Conservation (phyloP, 352 stramenopile species). For the Globisporangium radiosum region DNA sequence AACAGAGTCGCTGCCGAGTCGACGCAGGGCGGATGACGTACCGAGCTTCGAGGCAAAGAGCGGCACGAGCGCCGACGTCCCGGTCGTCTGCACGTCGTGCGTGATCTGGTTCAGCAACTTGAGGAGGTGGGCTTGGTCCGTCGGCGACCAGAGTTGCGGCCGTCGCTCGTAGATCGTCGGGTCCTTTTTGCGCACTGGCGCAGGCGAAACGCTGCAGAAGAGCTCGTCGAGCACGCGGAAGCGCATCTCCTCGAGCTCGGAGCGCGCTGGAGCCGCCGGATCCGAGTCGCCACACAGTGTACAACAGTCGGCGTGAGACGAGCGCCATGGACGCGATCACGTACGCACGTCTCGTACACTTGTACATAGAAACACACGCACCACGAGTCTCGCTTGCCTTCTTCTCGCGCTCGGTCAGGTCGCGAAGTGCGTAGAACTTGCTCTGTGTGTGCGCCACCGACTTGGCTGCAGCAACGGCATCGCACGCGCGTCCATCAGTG, state of each 20-base stretch:
- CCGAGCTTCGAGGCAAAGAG: constrained; percentile 23
- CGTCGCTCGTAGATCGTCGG: constrained; percentile 19
- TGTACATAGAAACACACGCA: not conserved
- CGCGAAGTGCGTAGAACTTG: constrained; percentile 72
- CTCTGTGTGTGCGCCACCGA: constrained; percentile 45
- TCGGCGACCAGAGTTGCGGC: constrained; percentile 45
- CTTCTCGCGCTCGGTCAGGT: constrained; percentile 55
- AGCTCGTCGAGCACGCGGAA: constrained; percentile 36
- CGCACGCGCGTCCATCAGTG: no score
- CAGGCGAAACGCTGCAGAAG: constrained; percentile 40
- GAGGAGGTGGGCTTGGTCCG: constrained; percentile 50
- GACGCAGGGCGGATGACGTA: not conserved
- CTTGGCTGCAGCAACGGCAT: constrained; percentile 25
- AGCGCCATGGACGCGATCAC: no score
- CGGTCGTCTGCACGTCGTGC: constrained; percentile 42
- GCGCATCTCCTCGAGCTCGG: constrained; percentile 20
- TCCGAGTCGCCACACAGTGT: not conserved
- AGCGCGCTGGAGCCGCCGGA: constrained; percentile 11
- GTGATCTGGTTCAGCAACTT: constrained; percentile 59
- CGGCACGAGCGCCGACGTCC: constrained; percentile 29
- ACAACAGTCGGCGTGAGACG: not conserved
- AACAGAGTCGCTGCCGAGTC: no score
- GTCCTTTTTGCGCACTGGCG: constrained; percentile 15
- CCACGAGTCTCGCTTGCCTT: constrained; percentile 5
- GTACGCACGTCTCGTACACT: no score